These are phyloP conservation scores for Erysimum cheiri DNA, from an alignment of 441 rosid genomes.

Conservation along the genomic window DNA sequence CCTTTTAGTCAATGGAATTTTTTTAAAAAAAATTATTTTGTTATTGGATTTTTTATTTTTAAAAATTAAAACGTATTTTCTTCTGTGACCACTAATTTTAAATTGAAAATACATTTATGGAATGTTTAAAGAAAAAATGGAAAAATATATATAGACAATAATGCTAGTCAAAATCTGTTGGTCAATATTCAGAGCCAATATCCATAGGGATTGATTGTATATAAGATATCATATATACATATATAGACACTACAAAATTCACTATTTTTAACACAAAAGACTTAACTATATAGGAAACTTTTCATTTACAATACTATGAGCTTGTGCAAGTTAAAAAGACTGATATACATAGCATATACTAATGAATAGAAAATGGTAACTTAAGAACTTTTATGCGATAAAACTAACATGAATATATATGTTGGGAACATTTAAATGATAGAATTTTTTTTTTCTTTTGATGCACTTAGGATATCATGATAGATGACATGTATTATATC, in stretches of 20 bases:
- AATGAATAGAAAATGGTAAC: neutral
- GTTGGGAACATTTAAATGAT: neutral
- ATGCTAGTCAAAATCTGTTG: neutral
- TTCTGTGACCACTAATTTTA: neutral
- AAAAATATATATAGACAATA: neutral
- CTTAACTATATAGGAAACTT: neutral
- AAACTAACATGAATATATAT: neutral
- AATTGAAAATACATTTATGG: neutral
- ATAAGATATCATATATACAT: neutral
- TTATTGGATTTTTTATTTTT: neutral
- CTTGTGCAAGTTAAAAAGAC: neutral
- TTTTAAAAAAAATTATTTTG: too few species aligned
- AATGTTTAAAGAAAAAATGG: neutral
- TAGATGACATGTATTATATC: neutral
- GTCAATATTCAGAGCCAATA: neutral
- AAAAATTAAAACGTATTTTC: neutral
- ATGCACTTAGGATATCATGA: neutral
- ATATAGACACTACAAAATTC: neutral
- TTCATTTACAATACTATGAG: neutral
- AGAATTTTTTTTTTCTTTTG: neutral
- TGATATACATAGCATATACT: neutral
- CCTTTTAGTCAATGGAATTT: neutral
- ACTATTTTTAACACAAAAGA: neutral
- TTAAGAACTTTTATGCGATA: neutral
- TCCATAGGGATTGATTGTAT: neutral